Conservation (phyloP, 495 filamentous ascomycete species). For the Corynascus novoguineensis region DNA sequence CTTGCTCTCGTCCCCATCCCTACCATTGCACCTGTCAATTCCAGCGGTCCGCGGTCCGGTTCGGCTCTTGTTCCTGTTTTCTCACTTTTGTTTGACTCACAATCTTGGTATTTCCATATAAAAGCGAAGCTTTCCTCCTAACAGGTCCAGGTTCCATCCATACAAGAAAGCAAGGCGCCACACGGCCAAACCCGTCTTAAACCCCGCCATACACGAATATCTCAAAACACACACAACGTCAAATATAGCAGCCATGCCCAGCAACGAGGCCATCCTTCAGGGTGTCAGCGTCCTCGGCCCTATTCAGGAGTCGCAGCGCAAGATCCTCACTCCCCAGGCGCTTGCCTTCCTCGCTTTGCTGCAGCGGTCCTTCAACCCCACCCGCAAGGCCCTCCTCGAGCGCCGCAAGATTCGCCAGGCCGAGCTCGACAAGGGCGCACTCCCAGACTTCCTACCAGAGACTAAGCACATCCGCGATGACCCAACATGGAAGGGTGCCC, state of each 20-base stretch:
- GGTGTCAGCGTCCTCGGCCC: conserved; percentile 80
- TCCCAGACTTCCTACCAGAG: conserved; percentile 96
- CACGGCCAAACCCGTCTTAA: background rate
- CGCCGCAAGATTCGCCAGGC: conserved; percentile 82
- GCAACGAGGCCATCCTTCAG: conserved; percentile 70
- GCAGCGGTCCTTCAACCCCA: conserved; percentile 88
- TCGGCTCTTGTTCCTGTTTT: conserved; percentile 1
- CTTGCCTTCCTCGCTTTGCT: conserved; percentile 90
- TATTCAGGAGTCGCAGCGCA: conserved; percentile 70
- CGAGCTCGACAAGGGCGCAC: conserved; percentile 83
- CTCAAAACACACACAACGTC: background rate
- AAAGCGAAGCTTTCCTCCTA: background rate
- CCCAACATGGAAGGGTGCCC: conserved; percentile 88
- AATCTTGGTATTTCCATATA: background rate
- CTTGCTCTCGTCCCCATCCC: background rate
- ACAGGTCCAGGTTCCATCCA: background rate
- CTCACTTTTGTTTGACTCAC: conserved; percentile 7
- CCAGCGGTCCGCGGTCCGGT: conserved; percentile 12
- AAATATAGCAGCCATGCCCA: conserved; percentile 53
- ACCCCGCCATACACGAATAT: no score
- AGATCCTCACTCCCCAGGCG: conserved; percentile 88
- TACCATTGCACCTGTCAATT: conserved; percentile 1
- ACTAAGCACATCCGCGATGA: conserved; percentile 94
- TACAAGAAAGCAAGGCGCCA: background rate
- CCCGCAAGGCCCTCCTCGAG: conserved; percentile 83